Evolutionary conservation across 331 rosid species (phyloP).

Genomic region (Dryas integrifolia): DNA sequence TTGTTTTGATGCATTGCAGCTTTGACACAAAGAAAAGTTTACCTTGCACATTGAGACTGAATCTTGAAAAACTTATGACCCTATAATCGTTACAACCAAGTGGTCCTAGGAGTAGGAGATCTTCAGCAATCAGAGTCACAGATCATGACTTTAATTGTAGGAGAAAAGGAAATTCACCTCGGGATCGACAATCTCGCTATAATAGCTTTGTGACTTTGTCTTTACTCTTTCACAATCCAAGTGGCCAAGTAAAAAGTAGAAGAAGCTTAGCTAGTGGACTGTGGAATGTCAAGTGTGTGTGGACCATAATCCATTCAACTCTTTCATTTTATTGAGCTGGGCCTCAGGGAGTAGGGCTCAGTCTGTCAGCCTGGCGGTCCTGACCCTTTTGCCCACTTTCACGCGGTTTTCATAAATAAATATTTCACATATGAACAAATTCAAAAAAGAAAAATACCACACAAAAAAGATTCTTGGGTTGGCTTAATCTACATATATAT

Average conservation of each 20-base stretch:
- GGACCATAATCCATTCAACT: slow-evolving; percentile 7
- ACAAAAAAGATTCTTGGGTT: background rate
- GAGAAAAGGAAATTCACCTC: slow-evolving; percentile 31
- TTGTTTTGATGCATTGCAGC: too few relatives aligned
- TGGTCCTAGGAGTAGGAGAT: background rate
- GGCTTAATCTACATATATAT: background rate
- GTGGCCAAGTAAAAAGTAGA: too few relatives aligned
- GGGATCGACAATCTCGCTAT: slow-evolving; percentile 48
- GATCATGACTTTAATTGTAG: background rate
- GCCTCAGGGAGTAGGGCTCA: background rate
- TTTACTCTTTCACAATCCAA: background rate
- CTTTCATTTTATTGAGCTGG: background rate
- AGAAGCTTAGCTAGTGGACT: background rate
- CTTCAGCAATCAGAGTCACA: background rate
- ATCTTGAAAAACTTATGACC: too few relatives aligned
- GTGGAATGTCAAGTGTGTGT: background rate
- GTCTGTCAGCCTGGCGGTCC: slow-evolving; percentile 12
- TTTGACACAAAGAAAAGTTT: too few relatives aligned
- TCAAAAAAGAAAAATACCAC: too few relatives aligned
- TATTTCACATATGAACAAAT: background rate
- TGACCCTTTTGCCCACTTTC: background rate
- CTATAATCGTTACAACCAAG: too few relatives aligned
- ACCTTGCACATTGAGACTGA: too few relatives aligned
- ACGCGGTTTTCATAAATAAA: background rate
- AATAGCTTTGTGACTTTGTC: background rate